These are phyloP conservation scores for Globisporangium abappressorium DNA, from an alignment of 352 stramenopile species.

Conservation along the genomic window DNA sequence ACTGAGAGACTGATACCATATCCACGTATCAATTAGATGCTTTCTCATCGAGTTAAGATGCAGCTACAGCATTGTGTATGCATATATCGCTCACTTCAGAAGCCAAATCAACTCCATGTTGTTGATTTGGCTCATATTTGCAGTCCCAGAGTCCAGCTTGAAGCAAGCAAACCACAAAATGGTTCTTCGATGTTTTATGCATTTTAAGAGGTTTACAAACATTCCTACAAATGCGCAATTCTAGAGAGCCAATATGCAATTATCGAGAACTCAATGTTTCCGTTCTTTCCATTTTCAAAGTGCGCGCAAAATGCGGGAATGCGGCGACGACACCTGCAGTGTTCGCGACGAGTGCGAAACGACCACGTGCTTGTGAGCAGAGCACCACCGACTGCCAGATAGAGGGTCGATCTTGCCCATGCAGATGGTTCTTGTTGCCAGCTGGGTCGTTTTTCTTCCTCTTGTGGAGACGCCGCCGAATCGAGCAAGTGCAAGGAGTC, in stretches of 20 bases:
- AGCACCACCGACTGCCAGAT: too few relatives aligned
- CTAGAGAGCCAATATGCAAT: background rate
- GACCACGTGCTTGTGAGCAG: background rate
- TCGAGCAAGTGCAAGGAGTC: background rate
- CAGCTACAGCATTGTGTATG: too few relatives aligned
- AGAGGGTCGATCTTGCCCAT: background rate
- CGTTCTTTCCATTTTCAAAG: background rate
- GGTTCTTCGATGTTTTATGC: too few relatives aligned
- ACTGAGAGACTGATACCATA: too few relatives aligned
- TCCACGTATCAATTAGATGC: too few relatives aligned
- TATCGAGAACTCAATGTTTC: background rate
- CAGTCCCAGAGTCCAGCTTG: too few relatives aligned
- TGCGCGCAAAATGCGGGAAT: background rate
- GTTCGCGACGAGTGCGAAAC: background rate
- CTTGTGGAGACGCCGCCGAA: background rate
- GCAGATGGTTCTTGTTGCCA: background rate
- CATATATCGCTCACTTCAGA: too few relatives aligned
- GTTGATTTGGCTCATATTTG: too few relatives aligned
- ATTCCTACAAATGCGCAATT: background rate
- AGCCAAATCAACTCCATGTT: too few relatives aligned
- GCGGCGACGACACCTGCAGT: background rate
- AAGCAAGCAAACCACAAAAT: too few relatives aligned
- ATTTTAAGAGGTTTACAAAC: too few relatives aligned
- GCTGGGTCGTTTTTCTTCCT: conserved; percentile 1
- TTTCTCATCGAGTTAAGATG: too few relatives aligned